Base-by-base conservation (phyloP, 2,329 filamentous ascomycete species). In the Juglanconis sp. region DNA sequence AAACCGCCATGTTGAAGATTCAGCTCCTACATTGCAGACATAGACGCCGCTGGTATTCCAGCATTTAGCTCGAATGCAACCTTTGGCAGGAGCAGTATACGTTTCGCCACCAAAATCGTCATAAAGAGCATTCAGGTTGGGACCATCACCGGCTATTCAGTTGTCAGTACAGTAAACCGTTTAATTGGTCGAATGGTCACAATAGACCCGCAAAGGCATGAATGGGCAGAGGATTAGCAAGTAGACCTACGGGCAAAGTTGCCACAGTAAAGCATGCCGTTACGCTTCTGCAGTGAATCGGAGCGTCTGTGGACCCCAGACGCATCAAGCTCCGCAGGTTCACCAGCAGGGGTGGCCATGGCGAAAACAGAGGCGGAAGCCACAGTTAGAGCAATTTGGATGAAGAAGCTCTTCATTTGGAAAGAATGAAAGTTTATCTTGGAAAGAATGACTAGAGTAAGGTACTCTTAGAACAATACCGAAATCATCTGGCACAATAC, bases 201-300 rank as follows among this genome's bases (percentile, higher is more conserved):
- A 31, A 34, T 35, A 47, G 40, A 7, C 1, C 6, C 2, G 4
- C 10, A 30, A 7, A 10, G 15, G 1, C 8, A 13, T 15, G 36
- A 8, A 3, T 13, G 8, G 11, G 17, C 2, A 5, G 17, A 6
- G 9, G 11, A 35, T 24, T 6, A 15, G 31, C 3, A 32, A 34
- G 31, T 30, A 17, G 32, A 47, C 53, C 1, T 42, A 55, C 53
- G 47, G n/a, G 53, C 53, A 34, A 55, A 47, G 40, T 47, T 55
- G 5, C 53, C 53, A n/a, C 53, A 55, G 5, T 55, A 55, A 31
- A 55, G 40, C 53, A 17, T 17, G n/a, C 53, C 53, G 17, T 55
- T 55, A 11, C 53, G 53, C 40, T 32, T 42, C 9, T 36, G 24
- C 9, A 55, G 31, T 24, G 24, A 24, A n/a, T 47, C 15, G 44